Evolutionary conservation across 2,329 filamentous ascomycete genomes (phyloP), one percentile per base, ranked within the genome.

Genomic region (Pyrenochaeta sp.): DNA sequence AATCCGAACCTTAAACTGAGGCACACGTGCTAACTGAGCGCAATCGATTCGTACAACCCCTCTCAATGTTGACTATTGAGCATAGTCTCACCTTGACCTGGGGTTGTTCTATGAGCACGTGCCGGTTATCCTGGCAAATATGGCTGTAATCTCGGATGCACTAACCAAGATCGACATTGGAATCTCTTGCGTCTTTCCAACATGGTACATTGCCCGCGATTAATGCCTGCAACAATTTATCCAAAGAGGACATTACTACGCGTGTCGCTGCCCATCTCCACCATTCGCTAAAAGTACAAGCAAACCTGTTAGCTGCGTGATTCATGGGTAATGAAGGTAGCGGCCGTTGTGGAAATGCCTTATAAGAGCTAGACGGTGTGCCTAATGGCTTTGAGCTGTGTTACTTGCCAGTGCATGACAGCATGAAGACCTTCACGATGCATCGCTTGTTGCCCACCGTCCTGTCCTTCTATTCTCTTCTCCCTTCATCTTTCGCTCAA

Each of bases 401-500:
- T 27, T 5, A 9, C 23, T 5, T 9, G 23, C 23, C 23, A 27
- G 23, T 27, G 23, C 9, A 27, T 27, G 4, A 27, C 23, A 27
- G 4, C 23, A 36, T 37, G 9, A 11, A 20, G 20, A 20, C 35
- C 10, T 30, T 33, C 41, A 60, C 37, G 1, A 67, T 67, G 64
- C 56, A 53, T 27, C 54, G 54, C 18, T 49, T 40, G 29, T 44
- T 39, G 35, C 37, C 7, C 20, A 42, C 29, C 15, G 32, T 59
- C 33, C 48, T 42, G 23, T 42, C 45, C 32, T 45, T 56, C 31
- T 50, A 57, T 27, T 52, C 48, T 21, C 21, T 61, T 39, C 3
- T 61, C 42, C 51, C 54, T 17, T 40, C 53, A 4, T 35, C 51
- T 14, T 14, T 53, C 10, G 61, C 63, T 21, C 64, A 67, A 40